Evolutionary conservation across 371 early-diverging fungal species (phyloP).

Genomic region (Mucor mucedo): DNA sequence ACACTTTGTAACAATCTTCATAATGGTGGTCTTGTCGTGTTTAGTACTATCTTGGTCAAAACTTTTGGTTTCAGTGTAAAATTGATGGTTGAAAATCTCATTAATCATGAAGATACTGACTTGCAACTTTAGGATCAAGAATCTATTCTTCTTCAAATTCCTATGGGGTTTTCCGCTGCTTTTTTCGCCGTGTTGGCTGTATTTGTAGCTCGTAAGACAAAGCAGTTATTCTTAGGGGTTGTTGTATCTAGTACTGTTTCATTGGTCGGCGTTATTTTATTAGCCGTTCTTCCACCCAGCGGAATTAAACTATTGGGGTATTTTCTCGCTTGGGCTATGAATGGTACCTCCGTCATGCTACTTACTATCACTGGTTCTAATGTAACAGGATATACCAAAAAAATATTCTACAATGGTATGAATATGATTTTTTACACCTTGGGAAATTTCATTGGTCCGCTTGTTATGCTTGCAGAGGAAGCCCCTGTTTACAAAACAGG

Average conservation of each 20-base stretch:
- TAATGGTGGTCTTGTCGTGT: slow-evolving; percentile 38
- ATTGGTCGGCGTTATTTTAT: slow-evolving; percentile 28
- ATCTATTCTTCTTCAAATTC: slow-evolving; percentile 42
- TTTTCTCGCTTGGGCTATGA: slow-evolving; percentile 29
- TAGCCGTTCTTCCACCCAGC: slow-evolving; percentile 30
- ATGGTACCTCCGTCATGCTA: slow-evolving; percentile 31
- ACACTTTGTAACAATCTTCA: slow-evolving; percentile 30
- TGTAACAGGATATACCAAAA: slow-evolving; percentile 48
- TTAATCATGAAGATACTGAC: too few relatives aligned
- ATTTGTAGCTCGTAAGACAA: slow-evolving; percentile 22
- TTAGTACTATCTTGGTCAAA: slow-evolving; percentile 35
- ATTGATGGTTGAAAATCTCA: neutral
- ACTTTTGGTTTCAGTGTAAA: slow-evolving; percentile 35
- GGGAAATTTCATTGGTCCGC: slow-evolving; percentile 44
- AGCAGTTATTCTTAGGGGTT: slow-evolving; percentile 23
- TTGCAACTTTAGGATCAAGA: neutral
- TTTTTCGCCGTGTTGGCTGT: slow-evolving; percentile 20
- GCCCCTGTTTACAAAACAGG: slow-evolving; percentile 40
- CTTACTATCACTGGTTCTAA: slow-evolving; percentile 32
- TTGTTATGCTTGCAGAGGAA: slow-evolving; percentile 24
- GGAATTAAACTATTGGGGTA: slow-evolving; percentile 37
- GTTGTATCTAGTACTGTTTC: slow-evolving; percentile 21
- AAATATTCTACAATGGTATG: slow-evolving; percentile 38
- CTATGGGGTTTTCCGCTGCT: slow-evolving; percentile 31
- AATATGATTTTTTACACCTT: slow-evolving; percentile 33